These are phyloP conservation scores for Candida glucosophila DNA, from an alignment of 1,139 yeast species.

Conservation along the genomic window DNA sequence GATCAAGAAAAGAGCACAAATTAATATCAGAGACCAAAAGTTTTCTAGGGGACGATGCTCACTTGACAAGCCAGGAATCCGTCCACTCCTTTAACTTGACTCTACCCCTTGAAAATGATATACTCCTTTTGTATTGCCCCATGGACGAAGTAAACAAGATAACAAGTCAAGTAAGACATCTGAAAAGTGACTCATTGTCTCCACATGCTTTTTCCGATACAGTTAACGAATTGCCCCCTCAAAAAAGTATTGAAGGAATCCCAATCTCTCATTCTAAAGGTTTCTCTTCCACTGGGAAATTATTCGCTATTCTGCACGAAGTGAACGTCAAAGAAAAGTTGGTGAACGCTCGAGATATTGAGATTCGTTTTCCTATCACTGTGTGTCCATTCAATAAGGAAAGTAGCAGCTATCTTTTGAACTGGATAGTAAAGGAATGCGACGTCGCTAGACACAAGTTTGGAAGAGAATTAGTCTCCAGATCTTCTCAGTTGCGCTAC, in stretches of 20 bases:
- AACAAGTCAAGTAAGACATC: background rate
- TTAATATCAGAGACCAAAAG: constrained; percentile 21
- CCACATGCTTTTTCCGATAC: constrained; percentile 4
- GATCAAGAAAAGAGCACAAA: constrained; percentile 25
- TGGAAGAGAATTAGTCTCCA: constrained; percentile 24
- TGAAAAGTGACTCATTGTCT: background rate
- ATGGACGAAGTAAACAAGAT: constrained; percentile 1
- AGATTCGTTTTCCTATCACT: constrained; percentile 41
- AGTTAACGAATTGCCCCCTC: constrained; percentile 15
- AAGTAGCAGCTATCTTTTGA: constrained; percentile 35
- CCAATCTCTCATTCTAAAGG: constrained; percentile 39
- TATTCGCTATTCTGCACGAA: constrained; percentile 48
- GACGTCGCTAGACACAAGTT: constrained; percentile 30
- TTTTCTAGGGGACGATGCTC: constrained; percentile 12
- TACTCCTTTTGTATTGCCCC: constrained; percentile 19
- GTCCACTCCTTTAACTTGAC: constrained; percentile 17
- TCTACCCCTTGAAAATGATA: constrained; percentile 33
- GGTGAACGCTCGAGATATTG: constrained; percentile 40
- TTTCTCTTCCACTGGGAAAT: constrained; percentile 41
- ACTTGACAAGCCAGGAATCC: constrained; percentile 25
- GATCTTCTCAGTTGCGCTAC: constrained; percentile 14
- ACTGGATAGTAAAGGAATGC: constrained; percentile 48
- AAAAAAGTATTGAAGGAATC: constrained; percentile 25
- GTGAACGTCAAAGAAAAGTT: constrained; percentile 40
- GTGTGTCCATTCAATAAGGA: constrained; percentile 45